These are phyloP conservation scores for Oryza nivara DNA, from an alignment of 176 grass and related monocot species.

Conservation along the genomic window DNA sequence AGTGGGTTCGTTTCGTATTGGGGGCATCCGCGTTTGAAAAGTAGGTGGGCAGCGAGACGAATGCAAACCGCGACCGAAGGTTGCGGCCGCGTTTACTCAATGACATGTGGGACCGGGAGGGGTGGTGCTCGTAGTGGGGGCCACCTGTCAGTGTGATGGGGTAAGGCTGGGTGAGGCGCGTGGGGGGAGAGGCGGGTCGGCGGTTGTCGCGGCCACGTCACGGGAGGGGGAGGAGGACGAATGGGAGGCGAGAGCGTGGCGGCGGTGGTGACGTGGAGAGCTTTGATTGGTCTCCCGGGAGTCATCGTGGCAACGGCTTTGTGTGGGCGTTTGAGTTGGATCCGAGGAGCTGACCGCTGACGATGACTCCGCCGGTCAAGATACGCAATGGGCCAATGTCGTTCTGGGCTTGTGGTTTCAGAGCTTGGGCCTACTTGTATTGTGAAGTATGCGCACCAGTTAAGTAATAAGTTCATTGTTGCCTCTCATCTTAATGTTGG, in stretches of 20 bases:
- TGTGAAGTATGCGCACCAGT: too few relatives aligned
- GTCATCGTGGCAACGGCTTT: slow-evolving; percentile 20
- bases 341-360: background rate
- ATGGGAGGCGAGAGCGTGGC: slow-evolving; percentile 36
- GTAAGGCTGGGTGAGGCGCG: too few relatives aligned
- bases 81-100: too few relatives aligned
- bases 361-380: background rate
- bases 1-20: background rate
- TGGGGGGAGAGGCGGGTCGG: background rate
- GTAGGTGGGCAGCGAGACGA: background rate
- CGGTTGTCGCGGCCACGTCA: slow-evolving; percentile 35
- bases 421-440: too few relatives aligned
- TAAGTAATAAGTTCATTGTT: too few relatives aligned
- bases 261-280: background rate
- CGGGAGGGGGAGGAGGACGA: background rate
- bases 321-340: background rate
- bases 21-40: background rate
- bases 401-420: too few relatives aligned
- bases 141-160: background rate
- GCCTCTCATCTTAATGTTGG: too few relatives aligned
- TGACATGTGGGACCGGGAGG: background rate
- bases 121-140: background rate
- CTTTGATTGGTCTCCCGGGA: background rate
- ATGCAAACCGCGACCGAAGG: background rate
- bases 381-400: background rate